Conservation (phyloP, 2,329 filamentous ascomycete genomes). For the Verticillium dahliae region DNA sequence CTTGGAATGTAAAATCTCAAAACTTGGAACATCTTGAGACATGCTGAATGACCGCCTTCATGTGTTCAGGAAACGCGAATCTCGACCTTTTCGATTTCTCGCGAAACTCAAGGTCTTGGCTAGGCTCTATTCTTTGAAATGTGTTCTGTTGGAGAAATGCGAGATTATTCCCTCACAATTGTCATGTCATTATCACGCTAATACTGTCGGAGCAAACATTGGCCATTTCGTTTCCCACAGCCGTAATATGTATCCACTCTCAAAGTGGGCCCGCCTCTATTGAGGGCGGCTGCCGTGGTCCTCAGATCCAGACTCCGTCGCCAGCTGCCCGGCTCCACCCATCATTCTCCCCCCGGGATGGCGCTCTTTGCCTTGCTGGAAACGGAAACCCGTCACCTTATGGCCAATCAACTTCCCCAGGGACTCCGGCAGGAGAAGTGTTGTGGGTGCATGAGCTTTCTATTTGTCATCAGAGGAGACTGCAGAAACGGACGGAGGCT, state of each 20-base stretch:
- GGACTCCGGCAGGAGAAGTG: not conserved
- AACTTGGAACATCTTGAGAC: not conserved
- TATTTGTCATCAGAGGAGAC: not conserved
- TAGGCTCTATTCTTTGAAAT: not conserved
- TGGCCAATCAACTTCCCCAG: not conserved
- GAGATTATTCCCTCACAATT: not conserved
- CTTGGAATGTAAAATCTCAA: not conserved
- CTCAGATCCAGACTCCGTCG: not conserved
- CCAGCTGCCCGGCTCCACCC: not conserved
- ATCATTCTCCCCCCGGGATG: not conserved
- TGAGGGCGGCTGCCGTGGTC: not conserved
- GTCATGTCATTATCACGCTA: not conserved
- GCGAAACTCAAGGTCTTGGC: not conserved
- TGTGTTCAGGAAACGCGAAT: not conserved
- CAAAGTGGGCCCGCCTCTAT: not conserved
- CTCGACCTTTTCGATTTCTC: not conserved
- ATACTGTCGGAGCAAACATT: not conserved
- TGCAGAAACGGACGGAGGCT: not conserved
- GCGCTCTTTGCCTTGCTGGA: not conserved
- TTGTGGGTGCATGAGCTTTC: not conserved
- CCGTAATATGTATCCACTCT: not conserved
- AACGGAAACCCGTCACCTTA: not conserved
- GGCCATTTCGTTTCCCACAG: not conserved
- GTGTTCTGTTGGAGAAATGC: not conserved
- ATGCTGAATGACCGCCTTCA: not conserved